Base-by-base conservation (phyloP, 805 yeast species). In the Wickerhamiella shivajii region DNA sequence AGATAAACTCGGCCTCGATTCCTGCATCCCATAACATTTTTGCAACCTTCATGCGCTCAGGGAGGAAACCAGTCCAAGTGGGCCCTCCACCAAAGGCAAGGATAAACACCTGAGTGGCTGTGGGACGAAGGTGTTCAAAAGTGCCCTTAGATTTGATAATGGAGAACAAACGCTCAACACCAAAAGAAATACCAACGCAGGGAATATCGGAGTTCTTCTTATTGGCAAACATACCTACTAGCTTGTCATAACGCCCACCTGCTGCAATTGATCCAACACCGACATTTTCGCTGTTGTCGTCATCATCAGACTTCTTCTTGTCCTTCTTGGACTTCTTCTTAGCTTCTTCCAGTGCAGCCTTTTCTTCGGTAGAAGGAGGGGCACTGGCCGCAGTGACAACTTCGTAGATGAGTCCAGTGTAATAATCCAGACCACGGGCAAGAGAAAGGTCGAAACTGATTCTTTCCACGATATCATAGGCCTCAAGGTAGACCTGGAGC, bases 31-130 rank as follows among this genome's bases (percentile, higher is more conserved):
- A 90, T 46, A 90, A 67, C 47, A 64, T 56, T 50, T 81, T 76
- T 34, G 95, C 73, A 29, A 90, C 69, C 19, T 67, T 48, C 94
- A 90, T 84, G 63, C 98, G 77, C 61, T 90, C 96, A 38, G 74
- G 70, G 50, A 90, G 62, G 61, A 80, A 83, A 5, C 97, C 98
- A 39, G 66, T 73, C 96, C 96, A 85, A 41, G 77, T 92, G 47
- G 79, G 79, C 49, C 97, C 98, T 50, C 96, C 97, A 44, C 98
- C 98, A 51, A 90, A 85, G 1, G 98, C 97, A 95, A 90, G 85
- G 31, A 90, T 77, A 51, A 66, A 90, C 10, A 81, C 97, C 56
- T 90, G 93, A 13, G 98, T 92, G 24, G 87, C 74, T 18, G 85
- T 68, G 22, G 96, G 73, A 47, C 90, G 72, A 37, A 85, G 65